A percentile compares a stretch with the other conserved stretches of the same genome.
Evolutionary conservation across 1,284 basidiomycete species (phyloP).

Genomic region (Cutaneotrichosporon daszewskae): DNA sequence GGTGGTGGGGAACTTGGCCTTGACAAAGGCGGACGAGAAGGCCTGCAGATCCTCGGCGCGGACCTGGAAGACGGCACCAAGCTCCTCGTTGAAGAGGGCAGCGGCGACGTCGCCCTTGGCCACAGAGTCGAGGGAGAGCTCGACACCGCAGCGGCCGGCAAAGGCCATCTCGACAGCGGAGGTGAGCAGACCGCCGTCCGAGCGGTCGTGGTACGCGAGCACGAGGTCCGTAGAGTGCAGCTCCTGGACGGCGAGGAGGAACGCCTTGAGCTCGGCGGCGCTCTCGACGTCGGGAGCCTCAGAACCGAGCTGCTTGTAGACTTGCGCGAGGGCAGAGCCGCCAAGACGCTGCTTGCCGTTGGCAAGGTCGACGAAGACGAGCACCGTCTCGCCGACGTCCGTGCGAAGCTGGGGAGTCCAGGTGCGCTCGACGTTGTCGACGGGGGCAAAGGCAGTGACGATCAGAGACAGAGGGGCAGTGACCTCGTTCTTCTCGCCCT

Average conservation of each 20-base stretch:
- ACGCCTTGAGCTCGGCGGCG: conserved; percentile 66
- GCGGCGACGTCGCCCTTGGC: conserved; percentile 55
- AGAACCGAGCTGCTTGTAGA: conserved; percentile 77
- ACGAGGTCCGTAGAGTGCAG: conserved; percentile 63
- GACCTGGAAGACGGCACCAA: conserved; percentile 89
- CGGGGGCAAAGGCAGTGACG: conserved; percentile 89
- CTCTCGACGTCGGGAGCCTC: conserved; percentile 85
- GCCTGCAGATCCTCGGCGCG: conserved; percentile 57
- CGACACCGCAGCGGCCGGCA: conserved; percentile 74
- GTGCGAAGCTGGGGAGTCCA: conserved; percentile 89
- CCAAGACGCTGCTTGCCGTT: conserved; percentile 78
- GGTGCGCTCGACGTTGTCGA: conserved; percentile 69
- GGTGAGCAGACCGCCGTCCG: conserved; percentile 91
- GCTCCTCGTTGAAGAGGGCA: conserved; percentile 90
- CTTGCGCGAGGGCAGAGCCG: conserved; percentile 91
- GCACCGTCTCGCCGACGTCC: conserved; percentile 56
- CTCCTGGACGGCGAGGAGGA: conserved; percentile 69
- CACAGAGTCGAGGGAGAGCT: conserved; percentile 50
- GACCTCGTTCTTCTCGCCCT: conserved; percentile 67
- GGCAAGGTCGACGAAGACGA: conserved; percentile 88
- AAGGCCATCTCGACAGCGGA: conserved; percentile 95
- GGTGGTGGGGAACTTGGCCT: conserved; percentile 64
- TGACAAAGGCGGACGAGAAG: conserved; percentile 61
- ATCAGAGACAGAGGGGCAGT: conserved; percentile 87
- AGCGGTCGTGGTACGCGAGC: conserved; percentile 95